Conservation (phyloP, 495 filamentous ascomycete genomes). For the Trichoderma reesei region DNA sequence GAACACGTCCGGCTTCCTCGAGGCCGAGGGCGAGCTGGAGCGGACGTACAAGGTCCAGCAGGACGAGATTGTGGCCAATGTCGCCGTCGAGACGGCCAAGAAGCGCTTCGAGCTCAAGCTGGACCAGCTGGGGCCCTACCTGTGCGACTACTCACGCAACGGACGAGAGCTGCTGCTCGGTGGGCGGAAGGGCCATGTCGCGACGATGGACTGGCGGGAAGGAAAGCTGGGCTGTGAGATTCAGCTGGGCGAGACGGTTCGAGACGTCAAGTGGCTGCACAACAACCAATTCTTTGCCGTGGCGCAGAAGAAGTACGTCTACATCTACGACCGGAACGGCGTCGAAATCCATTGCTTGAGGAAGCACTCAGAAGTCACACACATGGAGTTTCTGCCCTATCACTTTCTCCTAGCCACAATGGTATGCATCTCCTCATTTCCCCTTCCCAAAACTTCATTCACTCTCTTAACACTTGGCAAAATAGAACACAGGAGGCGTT, state of each 20-base stretch:
- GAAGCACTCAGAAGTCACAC: constrained; percentile 83
- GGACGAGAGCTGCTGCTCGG: constrained; percentile 76
- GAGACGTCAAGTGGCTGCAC: constrained; percentile 87
- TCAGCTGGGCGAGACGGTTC: constrained; percentile 78
- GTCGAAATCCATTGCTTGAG: constrained; percentile 85
- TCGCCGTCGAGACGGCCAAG: constrained; percentile 75
- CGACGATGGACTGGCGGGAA: constrained; percentile 92
- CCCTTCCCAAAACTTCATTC: background rate
- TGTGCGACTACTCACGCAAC: constrained; percentile 78
- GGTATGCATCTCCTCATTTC: constrained; percentile 35
- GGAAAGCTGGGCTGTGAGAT: constrained; percentile 86
- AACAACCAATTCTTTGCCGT: constrained; percentile 95
- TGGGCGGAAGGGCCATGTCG: constrained; percentile 88
- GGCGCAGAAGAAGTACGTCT: constrained; percentile 92
- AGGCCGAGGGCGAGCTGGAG: constrained; percentile 82
- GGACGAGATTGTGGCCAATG: constrained; percentile 65
- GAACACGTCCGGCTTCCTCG: constrained; percentile 75
- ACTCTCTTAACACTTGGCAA: background rate
- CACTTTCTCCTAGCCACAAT: constrained; percentile 88
- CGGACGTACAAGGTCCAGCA: constrained; percentile 86
- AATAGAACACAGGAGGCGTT: constrained; percentile 40
- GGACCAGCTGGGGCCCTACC: constrained; percentile 73
- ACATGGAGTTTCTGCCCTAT: constrained; percentile 93
- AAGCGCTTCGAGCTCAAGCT: constrained; percentile 87
- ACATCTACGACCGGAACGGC: constrained; percentile 82